These are phyloP conservation scores for Albifimbria verrucaria DNA, from an alignment of 2,329 filamentous ascomycete genomes.

Conservation along the genomic window DNA sequence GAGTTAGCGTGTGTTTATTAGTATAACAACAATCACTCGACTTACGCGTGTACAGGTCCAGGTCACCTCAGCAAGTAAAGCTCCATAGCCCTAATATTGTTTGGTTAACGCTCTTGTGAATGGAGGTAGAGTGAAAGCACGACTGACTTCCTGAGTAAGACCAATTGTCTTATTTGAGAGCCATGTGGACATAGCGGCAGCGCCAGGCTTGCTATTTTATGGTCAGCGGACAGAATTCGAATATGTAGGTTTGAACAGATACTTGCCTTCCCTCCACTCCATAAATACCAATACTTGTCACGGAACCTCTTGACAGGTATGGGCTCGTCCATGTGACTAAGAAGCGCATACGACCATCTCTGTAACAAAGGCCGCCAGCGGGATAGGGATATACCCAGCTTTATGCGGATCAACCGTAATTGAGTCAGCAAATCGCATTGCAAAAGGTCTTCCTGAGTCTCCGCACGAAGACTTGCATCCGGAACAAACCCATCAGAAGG, in stretches of 20 bases:
- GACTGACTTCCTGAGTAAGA: conserved; percentile 22
- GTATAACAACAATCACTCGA: fast-evolving
- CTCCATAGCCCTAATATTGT: conserved; percentile 42
- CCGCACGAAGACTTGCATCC: conserved; percentile 26
- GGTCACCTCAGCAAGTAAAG: conserved; percentile 38
- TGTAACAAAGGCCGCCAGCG: conserved; percentile 40
- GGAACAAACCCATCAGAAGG: conserved; percentile 13
- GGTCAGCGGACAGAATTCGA: background rate
- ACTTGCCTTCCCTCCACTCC: conserved; percentile 41
- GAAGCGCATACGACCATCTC: conserved; percentile 39
- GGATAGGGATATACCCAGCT: conserved; percentile 45
- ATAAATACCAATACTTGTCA: conserved; percentile 37
- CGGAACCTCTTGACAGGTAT: conserved; percentile 34
- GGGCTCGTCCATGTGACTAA: conserved; percentile 42
- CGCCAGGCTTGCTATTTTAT: conserved; percentile 38
- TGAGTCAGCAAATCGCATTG: conserved; percentile 36
- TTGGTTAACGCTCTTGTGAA: too few relatives aligned
- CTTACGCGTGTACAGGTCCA: conserved; percentile 39
- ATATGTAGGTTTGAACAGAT: fast-evolving
- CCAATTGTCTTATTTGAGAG: conserved; percentile 41
- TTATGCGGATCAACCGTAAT: conserved; percentile 48
- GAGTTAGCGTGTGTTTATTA: too few relatives aligned
- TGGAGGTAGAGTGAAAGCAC: too few relatives aligned
- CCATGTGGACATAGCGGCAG: conserved; percentile 41
- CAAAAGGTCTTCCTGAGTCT: conserved; percentile 37